Percentiles rank a stretch among this genome's conserved stretches.
These are phyloP conservation scores for Fraxinus platypoda DNA, from an alignment of 305 asterid species.

Conservation along the genomic window DNA sequence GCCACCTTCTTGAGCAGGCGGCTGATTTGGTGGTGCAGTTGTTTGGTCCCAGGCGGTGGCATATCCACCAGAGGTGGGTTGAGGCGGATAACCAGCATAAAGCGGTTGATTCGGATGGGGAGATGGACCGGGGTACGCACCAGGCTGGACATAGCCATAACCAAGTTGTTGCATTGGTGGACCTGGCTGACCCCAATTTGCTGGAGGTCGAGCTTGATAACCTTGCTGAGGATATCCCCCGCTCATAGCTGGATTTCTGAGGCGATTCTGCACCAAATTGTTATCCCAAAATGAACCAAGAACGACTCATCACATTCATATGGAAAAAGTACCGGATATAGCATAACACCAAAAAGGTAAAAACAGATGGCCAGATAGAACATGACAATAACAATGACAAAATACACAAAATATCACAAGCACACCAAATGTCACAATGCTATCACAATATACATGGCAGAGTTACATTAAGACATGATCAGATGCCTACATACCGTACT, in stretches of 20 bases:
- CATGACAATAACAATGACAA: not conserved
- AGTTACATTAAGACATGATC: conserved; percentile 55
- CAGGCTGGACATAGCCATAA: conserved; percentile 80
- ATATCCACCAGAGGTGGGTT: conserved; percentile 65
- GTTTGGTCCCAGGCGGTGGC: conserved; percentile 84
- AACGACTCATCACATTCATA: conserved; percentile 6
- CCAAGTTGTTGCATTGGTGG: conserved; percentile 79
- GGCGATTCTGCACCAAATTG: conserved; percentile 79
- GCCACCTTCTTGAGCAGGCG: conserved; percentile 60
- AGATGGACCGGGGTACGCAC: conserved; percentile 68
- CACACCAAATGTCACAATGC: conserved; percentile 1
- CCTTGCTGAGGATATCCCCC: conserved; percentile 93
- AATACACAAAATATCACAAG: not conserved
- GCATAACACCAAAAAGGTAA: not conserved
- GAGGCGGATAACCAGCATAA: conserved; percentile 71
- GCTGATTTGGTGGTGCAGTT: conserved; percentile 53
- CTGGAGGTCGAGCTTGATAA: conserved; percentile 79
- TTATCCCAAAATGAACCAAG: conserved; percentile 50
- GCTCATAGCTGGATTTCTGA: conserved; percentile 61
- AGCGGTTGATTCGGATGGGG: conserved; percentile 63
- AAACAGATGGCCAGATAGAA: not conserved
- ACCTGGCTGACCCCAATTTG: conserved; percentile 78
- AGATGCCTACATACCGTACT: conserved; percentile 85
- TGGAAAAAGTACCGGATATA: not conserved
- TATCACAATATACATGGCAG: conserved; percentile 34